Evolutionary conservation across 345 rosid species (phyloP).

Genomic region (Noccaea bulbosa): DNA sequence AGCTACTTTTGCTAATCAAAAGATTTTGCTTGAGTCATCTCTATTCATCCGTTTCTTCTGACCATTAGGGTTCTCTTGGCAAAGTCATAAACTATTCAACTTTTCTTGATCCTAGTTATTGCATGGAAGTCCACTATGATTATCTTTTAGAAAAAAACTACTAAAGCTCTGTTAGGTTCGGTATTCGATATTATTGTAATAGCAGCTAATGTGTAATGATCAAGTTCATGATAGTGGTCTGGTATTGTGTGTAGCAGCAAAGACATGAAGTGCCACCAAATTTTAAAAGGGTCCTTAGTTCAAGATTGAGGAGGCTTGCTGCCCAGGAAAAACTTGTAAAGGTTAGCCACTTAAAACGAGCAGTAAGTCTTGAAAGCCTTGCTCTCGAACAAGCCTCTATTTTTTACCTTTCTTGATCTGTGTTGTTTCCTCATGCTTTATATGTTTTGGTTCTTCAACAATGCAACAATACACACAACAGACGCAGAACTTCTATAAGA

Average conservation of each 20-base stretch:
- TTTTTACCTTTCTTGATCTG: slow-evolving; percentile 15
- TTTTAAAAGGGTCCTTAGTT: slow-evolving; percentile 63
- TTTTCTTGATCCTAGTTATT: slow-evolving; percentile 6
- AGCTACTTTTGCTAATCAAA: slow-evolving; percentile 9
- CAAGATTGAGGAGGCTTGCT: slow-evolving; percentile 79
- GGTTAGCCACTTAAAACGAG: slow-evolving; percentile 52
- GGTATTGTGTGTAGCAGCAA: slow-evolving; percentile 52
- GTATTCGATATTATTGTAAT: slow-evolving; percentile 2
- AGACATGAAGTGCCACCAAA: slow-evolving; percentile 62
- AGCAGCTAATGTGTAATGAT: slow-evolving; percentile 19
- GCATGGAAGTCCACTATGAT: slow-evolving; percentile 15
- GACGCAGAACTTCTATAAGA: slow-evolving; percentile 69
- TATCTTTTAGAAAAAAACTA: neutral
- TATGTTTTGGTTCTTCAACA: slow-evolving; percentile 27
- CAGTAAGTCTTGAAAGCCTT: slow-evolving; percentile 41
- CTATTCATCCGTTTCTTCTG: neutral
- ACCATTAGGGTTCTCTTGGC: neutral
- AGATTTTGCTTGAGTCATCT: slow-evolving; percentile 12
- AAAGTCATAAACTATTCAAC: neutral
- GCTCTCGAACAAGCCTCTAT: slow-evolving; percentile 24
- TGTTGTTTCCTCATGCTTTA: slow-evolving; percentile 24
- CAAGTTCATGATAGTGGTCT: slow-evolving; percentile 23
- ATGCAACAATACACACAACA: slow-evolving; percentile 46
- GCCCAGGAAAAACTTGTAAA: slow-evolving; percentile 70
- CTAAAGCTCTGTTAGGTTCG: slow-evolving; percentile 12